Percentiles rank a stretch among this genome's conserved stretches.
Conservation (phyloP, 257 asterid species). For the Gynochthodes officinalis region DNA sequence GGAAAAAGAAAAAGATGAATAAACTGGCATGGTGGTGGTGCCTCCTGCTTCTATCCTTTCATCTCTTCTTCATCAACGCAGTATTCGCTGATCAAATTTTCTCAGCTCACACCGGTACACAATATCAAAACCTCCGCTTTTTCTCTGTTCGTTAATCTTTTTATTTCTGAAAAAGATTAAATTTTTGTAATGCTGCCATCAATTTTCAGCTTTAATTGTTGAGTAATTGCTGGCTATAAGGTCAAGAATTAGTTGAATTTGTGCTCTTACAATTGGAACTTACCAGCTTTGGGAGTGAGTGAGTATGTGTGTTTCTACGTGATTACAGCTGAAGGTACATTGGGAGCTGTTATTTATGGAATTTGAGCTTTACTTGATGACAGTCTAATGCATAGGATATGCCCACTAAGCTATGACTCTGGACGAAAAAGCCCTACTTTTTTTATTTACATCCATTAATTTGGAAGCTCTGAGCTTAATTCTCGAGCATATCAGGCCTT, state of each 20-base stretch:
- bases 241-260: background rate
- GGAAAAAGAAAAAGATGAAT: slow-evolving; percentile 15
- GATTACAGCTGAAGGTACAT: background rate
- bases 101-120: slow-evolving; percentile 26
- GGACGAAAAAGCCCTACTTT: background rate
- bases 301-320: background rate
- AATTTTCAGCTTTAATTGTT: background rate
- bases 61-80: slow-evolving; percentile 10
- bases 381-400: background rate
- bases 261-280: background rate
- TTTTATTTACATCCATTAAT: background rate
- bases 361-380: background rate
- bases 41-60: slow-evolving; percentile 21
- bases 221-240: background rate
- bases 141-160: background rate
- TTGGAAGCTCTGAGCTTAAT: background rate
- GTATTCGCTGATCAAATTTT: slow-evolving; percentile 28
- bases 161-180: background rate
- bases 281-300: background rate
- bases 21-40: slow-evolving; percentile 24
- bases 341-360: background rate
- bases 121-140: background rate
- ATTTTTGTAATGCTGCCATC: background rate
- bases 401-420: background rate
- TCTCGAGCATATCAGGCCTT: background rate